These are phyloP conservation scores for Austroboletus niveus DNA, from an alignment of 1,284 basidiomycete genomes.

Conservation along the genomic window DNA sequence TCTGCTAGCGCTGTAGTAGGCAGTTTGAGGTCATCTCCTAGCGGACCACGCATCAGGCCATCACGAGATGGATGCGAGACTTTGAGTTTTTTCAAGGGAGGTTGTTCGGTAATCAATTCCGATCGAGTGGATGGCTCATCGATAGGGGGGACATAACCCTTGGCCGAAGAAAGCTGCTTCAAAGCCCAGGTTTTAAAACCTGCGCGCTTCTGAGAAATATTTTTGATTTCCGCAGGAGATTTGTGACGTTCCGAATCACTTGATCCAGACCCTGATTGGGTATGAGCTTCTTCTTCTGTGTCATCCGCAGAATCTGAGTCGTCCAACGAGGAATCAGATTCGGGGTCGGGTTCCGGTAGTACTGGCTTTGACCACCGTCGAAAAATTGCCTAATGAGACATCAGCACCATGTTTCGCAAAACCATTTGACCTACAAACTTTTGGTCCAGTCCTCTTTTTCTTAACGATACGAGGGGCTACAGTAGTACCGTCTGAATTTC, in stretches of 20 bases:
- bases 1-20: slow-evolving; percentile 62
- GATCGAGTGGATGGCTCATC: slow-evolving; percentile 4
- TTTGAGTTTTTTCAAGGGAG: slow-evolving; percentile 45
- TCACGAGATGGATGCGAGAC: slow-evolving; percentile 28
- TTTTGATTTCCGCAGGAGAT: slow-evolving; percentile 9
- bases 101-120: slow-evolving; percentile 22
- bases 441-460: slow-evolving; percentile 38
- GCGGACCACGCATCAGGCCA: slow-evolving; percentile 57
- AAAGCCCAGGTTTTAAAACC: slow-evolving; percentile 87
- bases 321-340: slow-evolving; percentile 68
- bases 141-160: slow-evolving; percentile 41
- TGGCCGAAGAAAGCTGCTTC: slow-evolving; percentile 64
- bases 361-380: slow-evolving; percentile 40
- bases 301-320: slow-evolving; percentile 74
- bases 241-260: slow-evolving; percentile 12
- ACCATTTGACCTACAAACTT: slow-evolving; percentile 36
- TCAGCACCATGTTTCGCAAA: slow-evolving; percentile 4
- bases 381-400: slow-evolving; percentile 34
- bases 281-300: slow-evolving; percentile 32
- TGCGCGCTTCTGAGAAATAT: slow-evolving; percentile 35
- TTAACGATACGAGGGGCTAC: slow-evolving; percentile 46
- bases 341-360: slow-evolving; percentile 22
- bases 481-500: slow-evolving; percentile 56
- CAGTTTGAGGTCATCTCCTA: slow-evolving; percentile 64
- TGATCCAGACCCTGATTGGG: slow-evolving; percentile 6